phyloP scores from a whole-genome alignment of 78 protist genomes.

The Planoprotostelium fungivorum region DNA sequence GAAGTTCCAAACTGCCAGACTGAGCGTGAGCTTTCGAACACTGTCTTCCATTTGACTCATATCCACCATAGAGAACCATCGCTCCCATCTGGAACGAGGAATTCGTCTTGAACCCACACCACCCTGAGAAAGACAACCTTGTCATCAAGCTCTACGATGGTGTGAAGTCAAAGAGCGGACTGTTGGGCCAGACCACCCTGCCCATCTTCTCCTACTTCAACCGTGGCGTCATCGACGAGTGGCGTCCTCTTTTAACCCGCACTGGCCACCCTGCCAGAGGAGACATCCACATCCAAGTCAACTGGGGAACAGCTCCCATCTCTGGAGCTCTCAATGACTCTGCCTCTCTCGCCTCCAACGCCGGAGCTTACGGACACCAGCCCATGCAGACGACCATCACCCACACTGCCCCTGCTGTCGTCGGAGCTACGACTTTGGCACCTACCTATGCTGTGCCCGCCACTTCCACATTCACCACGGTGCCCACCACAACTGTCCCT shows the following conservation, averaged over 20 bases:
- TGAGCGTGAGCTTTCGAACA: neutral
- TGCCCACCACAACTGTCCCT: no score
- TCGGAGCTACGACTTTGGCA: neutral
- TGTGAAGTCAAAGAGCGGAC: neutral
- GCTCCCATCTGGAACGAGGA: neutral
- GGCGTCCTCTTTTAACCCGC: neutral
- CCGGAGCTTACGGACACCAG: neutral
- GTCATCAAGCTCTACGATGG: neutral
- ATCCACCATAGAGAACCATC: neutral
- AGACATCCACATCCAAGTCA: neutral
- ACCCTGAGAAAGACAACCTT: neutral
- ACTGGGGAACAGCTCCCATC: neutral
- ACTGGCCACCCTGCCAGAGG: constrained; percentile 1
- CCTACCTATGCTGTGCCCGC: neutral
- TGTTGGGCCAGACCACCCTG: neutral
- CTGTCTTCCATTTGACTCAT: neutral
- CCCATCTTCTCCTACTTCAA: neutral
- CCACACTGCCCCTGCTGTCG: neutral
- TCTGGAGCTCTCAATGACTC: neutral
- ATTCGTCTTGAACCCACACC: neutral
- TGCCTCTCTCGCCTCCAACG: neutral
- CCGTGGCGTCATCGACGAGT: neutral
- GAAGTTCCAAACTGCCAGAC: neutral
- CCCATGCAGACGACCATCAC: neutral
- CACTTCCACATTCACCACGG: no score